Evolutionary conservation across 768 basidiomycete genomes (phyloP), one percentile per base, ranked within the genome.

Genomic region (Lepiota brunneoincarnata): DNA sequence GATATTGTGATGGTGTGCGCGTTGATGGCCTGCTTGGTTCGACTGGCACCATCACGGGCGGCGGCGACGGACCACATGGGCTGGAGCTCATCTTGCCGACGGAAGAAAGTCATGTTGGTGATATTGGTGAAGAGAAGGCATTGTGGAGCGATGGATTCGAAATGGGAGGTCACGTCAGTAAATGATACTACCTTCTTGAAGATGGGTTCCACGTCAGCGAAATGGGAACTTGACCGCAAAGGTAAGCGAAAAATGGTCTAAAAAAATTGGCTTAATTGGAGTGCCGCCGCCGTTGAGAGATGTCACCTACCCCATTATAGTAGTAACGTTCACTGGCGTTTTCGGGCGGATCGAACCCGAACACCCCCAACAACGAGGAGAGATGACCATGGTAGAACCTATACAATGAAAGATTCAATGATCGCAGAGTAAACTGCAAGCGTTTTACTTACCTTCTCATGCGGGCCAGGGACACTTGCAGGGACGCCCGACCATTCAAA

Each of bases 241-340:
- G 80, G 79, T 23, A 80, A 67, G 2, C 74, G 63, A 57, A 81
- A 78, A 17, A 79, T 52, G 10, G 78, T 78, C 78, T 79, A 41
- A n/a, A 2, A 44, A 42, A 11, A 9, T 2, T 37, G 3, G 31
- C n/a, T 7, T 48, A 12, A 1, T 6, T 14, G 10, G 31, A 20
- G 11, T 28, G 15, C n/a, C 17, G 18, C 10, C 6, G 35, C 18
- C 24, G 31, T 6, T 3, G 12, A 14, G 37, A 34, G 10, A 28
- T 14, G 23, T 1, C 2, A 54, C 53, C 7, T 41, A 54, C 53
- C 4, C 53, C 53, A n/a, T 47, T 21, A 28, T 54, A 54, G n/a
- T 38, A 48, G 23, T 47, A 39, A 17, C 12, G 37, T 31, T 48
- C 45, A 2, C 20, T 17, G 10, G 14, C 15, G 36, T 54, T 31